Evolutionary conservation across 2,329 filamentous ascomycete species (phyloP), one percentile per base, ranked within the genome.

Genomic region (Trichoderma gracile): DNA sequence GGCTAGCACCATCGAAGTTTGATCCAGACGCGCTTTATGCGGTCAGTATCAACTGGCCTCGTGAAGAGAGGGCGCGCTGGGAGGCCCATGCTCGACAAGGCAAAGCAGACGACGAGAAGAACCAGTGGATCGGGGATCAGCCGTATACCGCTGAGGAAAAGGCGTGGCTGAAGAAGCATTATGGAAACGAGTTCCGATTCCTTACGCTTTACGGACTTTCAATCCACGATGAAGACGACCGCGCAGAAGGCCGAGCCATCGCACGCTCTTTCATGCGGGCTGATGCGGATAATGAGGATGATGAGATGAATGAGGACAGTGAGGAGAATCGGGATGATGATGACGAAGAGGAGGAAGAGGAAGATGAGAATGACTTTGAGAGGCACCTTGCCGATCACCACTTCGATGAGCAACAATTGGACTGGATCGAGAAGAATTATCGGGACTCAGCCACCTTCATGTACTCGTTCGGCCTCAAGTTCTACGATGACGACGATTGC

Each of bases 201-300:
- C 19, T 63, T 1, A 21, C 4, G 17, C 5, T 23, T 1, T 12
- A 57, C 17, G 61, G 27, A 17, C 23, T 57, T 15, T 50, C 43
- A 15, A 56, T 63, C 17, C 49, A 45, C n/a, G 27, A 50, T n/a
- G 47, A 61, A 27, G 56, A 49, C 15, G 30, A 59, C 8, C 56
- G 45, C 2, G 45, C 5, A n/a, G 45, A 42, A 19, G 56, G 56
- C 30, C 30, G 45, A 27, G 56, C 30, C 9, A 59, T 59, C 2
- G 15, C 49, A 33, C 56, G 23, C 1, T 8, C 30, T 14, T 17
- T 59, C 1, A 5, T 12, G 7, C 38, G 45, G 5, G 15, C 15
- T 21, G 21, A 42, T 6, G 33, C 49, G 2, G 9, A 30, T n/a
- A 1, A 23, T 19, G 25, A 45, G 3, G 23, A 19, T 7, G 21